These are phyloP conservation scores for Aspergillus amoenus DNA, from an alignment of 2,329 filamentous ascomycete species.

Conservation along the genomic window DNA sequence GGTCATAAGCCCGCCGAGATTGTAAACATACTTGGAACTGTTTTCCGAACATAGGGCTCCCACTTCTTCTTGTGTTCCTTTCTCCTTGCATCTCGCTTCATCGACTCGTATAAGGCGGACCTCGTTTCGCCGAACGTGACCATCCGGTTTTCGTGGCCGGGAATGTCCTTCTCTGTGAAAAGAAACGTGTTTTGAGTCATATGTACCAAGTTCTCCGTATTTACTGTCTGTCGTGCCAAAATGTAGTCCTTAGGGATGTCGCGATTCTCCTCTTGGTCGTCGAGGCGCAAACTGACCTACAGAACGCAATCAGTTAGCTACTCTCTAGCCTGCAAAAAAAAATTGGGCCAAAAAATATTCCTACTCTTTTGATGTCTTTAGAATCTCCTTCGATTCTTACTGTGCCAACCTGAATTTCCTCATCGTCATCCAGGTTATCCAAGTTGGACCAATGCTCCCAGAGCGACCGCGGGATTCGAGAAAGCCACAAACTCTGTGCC, in stretches of 20 bases:
- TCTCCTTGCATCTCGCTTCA: slow-evolving; percentile 46
- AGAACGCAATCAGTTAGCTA: slow-evolving; percentile 30
- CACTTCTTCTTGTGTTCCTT: slow-evolving; percentile 54
- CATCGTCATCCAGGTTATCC: slow-evolving; percentile 73
- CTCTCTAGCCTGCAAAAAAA: background rate
- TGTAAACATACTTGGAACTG: slow-evolving; percentile 70
- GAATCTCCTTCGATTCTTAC: slow-evolving; percentile 61
- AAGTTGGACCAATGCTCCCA: slow-evolving; percentile 77
- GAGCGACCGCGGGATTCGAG: slow-evolving; percentile 74
- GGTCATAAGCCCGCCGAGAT: background rate
- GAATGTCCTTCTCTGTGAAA: slow-evolving; percentile 90
- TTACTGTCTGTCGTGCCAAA: slow-evolving; percentile 65
- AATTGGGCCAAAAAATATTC: background rate
- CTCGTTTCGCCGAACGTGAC: slow-evolving; percentile 45
- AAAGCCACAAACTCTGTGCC: slow-evolving; percentile 62
- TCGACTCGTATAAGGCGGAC: slow-evolving; percentile 47
- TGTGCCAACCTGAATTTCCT: slow-evolving; percentile 78
- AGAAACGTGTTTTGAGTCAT: slow-evolving; percentile 79
- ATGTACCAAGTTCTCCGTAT: slow-evolving; percentile 41
- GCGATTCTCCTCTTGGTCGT: slow-evolving; percentile 66
- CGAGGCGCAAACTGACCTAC: slow-evolving; percentile 68
- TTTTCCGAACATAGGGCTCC: slow-evolving; percentile 56
- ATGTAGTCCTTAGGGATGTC: slow-evolving; percentile 85
- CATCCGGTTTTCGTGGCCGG: slow-evolving; percentile 62
- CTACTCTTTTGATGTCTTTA: slow-evolving; percentile 51